These are phyloP conservation scores for Phialophora expanda DNA, from an alignment of 2,329 filamentous ascomycete species.

Conservation along the genomic window DNA sequence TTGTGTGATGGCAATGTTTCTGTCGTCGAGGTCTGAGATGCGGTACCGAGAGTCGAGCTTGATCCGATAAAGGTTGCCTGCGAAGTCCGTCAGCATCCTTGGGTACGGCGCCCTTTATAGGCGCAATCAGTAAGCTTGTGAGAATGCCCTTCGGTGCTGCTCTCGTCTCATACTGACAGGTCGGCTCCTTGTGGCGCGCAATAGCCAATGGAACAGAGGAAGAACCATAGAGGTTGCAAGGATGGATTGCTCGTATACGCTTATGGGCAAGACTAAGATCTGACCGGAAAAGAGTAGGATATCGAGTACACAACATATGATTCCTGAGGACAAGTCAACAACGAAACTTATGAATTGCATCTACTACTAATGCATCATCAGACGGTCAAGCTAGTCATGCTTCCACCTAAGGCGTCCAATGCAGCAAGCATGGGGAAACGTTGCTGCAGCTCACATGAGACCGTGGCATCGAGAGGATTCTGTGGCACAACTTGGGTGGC, in stretches of 20 bases:
- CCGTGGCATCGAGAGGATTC: too few relatives aligned
- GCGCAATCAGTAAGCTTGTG: not conserved
- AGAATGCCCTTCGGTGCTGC: not conserved
- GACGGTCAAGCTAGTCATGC: too few relatives aligned
- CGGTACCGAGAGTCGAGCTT: not conserved
- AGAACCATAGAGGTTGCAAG: too few relatives aligned
- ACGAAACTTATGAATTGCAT: not conserved
- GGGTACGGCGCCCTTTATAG: not conserved
- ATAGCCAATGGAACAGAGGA: not conserved
- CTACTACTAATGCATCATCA: too few relatives aligned
- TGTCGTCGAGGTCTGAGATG: too few relatives aligned
- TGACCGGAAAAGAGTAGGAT: not conserved
- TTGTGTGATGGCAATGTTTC: not conserved
- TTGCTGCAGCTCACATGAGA: too few relatives aligned
- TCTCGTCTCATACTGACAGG: not conserved
- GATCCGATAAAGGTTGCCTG: not conserved
- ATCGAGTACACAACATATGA: not conserved
- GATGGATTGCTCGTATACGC: not conserved
- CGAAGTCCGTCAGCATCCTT: not conserved
- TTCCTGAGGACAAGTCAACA: not conserved
- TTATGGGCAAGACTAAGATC: not conserved
- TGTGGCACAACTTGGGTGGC: too few relatives aligned
- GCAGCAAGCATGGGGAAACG: too few relatives aligned
- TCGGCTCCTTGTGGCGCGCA: not conserved
- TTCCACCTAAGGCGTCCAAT: too few relatives aligned